Base-by-base conservation (phyloP, 345 rosid genomes). In the Populus tremula region DNA sequence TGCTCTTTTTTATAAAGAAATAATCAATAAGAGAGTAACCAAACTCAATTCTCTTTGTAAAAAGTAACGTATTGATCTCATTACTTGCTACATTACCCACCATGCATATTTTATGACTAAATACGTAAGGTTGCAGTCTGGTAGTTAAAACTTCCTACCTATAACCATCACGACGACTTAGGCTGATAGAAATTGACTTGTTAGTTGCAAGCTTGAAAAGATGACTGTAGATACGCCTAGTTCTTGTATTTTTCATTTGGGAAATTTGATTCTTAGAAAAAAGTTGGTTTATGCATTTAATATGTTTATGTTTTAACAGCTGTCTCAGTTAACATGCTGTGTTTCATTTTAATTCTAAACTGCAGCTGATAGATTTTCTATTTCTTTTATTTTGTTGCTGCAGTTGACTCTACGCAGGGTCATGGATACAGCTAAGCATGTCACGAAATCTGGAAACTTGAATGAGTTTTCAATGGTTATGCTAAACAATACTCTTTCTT, bases 381-480 rank as follows among this genome's bases (percentile, higher is more conserved):
- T 72, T 29, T 76, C 27, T 35, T 74, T 56, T 21, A 61, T 83
- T 47, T 68, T 87, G 63, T 72, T 76, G 74, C 65, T 88, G 89
- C 89, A 96, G 99, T 85, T 96, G 81, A 96, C 97, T 61, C 84
- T 92, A 69, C 96, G 97, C 66, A 90, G 89, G 87, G 91, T 92
- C 76, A 96, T 96, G 99, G 99, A 96, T 84, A 91, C 98, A 1
- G 98, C 99, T 33, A 96, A 96, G 91, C 97, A 88, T 79, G 90
- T 86, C 75, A 92, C 98, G 6, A 90, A 83, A 84, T 91, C 97
- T 56, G 99, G 99, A 80, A 91, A 88, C 84, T 88, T 96, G 85
- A 93, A 93, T 41, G 99, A 96, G 82, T 92, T 96, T 83, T 90
- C 99, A 8, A 96, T 96, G 99, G 98, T 96, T 86, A 83, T 96